phyloP scores from a whole-genome alignment of 768 basidiomycete genomes.

The Saitozyma podzolica region DNA sequence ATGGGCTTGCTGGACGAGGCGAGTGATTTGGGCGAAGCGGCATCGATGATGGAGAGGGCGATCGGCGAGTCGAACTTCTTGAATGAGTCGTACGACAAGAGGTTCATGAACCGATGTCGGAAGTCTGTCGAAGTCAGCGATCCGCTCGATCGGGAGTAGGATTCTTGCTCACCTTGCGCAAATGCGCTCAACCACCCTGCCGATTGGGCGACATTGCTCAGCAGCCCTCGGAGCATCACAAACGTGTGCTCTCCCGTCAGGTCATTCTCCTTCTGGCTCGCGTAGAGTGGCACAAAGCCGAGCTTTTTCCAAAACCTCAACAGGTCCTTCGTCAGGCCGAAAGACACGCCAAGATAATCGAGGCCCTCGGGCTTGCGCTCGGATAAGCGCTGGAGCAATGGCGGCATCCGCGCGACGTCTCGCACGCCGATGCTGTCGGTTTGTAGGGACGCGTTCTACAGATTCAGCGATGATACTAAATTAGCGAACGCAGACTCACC shows the following conservation, averaged over 20 bases:
- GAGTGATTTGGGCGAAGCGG: constrained; percentile 51
- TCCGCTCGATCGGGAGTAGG: not conserved
- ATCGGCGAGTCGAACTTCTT: constrained; percentile 87
- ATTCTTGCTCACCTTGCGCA: constrained; percentile 55
- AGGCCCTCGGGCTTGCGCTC: constrained; percentile 85
- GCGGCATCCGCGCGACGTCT: constrained; percentile 77
- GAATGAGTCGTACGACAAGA: constrained; percentile 86
- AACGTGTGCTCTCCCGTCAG: constrained; percentile 95
- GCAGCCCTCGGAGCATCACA: constrained; percentile 84
- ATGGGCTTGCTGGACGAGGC: constrained; percentile 39
- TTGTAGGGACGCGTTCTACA: constrained; percentile 62
- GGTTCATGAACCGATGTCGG: constrained; percentile 78
- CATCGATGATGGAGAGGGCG: constrained; percentile 83
- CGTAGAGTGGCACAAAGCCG: constrained; percentile 85
- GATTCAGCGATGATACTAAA: constrained; percentile 1
- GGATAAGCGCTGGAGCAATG: constrained; percentile 82
- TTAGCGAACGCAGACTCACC: constrained; percentile 19
- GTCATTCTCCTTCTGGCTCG: constrained; percentile 90
- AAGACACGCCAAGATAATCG: constrained; percentile 95
- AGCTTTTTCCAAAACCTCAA: constrained; percentile 95
- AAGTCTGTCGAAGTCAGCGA: constrained; percentile 65
- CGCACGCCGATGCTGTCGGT: constrained; percentile 75
- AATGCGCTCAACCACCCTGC: constrained; percentile 86
- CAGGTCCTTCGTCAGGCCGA: constrained; percentile 83
- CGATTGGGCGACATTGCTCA: constrained; percentile 62